Conservation (phyloP, 1,139 yeast species). For the Geotrichum fermentans region DNA sequence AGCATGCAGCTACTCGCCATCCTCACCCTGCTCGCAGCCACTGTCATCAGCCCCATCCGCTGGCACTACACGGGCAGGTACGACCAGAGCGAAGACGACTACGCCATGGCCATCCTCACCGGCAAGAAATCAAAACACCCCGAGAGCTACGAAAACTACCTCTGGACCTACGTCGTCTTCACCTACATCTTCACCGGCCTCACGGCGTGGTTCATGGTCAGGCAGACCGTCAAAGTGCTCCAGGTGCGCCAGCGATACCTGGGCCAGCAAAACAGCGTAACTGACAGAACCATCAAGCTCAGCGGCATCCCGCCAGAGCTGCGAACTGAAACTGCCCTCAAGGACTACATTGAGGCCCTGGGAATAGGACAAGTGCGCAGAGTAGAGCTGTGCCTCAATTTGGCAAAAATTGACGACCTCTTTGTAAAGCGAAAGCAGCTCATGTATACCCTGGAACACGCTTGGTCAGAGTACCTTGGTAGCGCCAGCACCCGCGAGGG, state of each 20-base stretch:
- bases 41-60: conserved; percentile 68
- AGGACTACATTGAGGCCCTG: conserved; percentile 66
- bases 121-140: conserved; percentile 16
- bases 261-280: conserved; percentile 83
- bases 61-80: conserved; percentile 64
- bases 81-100: conserved; percentile 50
- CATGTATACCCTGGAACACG: conserved; percentile 56
- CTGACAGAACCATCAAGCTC: conserved; percentile 84
- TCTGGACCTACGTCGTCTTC: conserved; percentile 80
- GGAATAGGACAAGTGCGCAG: conserved; percentile 76
- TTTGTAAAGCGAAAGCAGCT: conserved; percentile 55
- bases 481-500: background rate
- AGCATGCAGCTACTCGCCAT: conserved; percentile 57
- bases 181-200: conserved; percentile 77
- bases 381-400: conserved; percentile 75
- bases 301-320: conserved; percentile 88
- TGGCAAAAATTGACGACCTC: conserved; percentile 66
- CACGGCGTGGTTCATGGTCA: conserved; percentile 56
- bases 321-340: conserved; percentile 62
- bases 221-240: conserved; percentile 68
- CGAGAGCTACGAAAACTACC: conserved; percentile 38
- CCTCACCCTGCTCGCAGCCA: conserved; percentile 58
- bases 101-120: conserved; percentile 11
- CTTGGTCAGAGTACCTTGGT: conserved; percentile 74
- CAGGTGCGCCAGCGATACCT: conserved; percentile 73